phyloP scores from a whole-genome alignment of 805 yeast genomes.

The Saccharomycopsis schoenii region DNA sequence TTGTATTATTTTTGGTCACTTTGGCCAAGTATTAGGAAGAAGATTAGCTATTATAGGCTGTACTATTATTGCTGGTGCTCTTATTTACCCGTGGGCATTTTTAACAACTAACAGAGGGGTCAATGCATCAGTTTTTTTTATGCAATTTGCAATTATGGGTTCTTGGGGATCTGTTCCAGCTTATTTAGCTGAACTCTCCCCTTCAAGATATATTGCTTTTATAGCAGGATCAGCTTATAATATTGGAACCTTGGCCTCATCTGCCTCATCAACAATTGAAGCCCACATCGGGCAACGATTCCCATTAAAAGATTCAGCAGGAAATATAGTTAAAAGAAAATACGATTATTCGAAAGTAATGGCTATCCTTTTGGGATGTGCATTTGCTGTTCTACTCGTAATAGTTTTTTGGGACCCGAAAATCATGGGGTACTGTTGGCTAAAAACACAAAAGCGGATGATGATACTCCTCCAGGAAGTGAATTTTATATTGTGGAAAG shows the following conservation, averaged over 20 bases:
- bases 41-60: constrained; percentile 42
- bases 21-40: constrained; percentile 46
- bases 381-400: constrained; percentile 41
- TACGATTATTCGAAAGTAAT: constrained; percentile 51
- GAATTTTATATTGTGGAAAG: no score
- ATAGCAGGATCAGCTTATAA: constrained; percentile 58
- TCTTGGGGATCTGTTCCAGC: constrained; percentile 62
- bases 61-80: constrained; percentile 47
- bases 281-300: constrained; percentile 50
- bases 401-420: constrained; percentile 52
- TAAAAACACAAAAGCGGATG: background rate
- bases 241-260: constrained; percentile 57
- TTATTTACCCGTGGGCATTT: constrained; percentile 57
- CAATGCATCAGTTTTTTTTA: constrained; percentile 50
- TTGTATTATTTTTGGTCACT: constrained; percentile 45
- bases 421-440: constrained; percentile 21
- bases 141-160: constrained; percentile 58
- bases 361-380: constrained; percentile 61
- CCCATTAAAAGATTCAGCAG: constrained; percentile 29
- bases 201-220: constrained; percentile 41
- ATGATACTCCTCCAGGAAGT: background rate
- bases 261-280: constrained; percentile 63
- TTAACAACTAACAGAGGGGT: constrained; percentile 35
- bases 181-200: constrained; percentile 50
- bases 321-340: constrained; percentile 25